Percentiles rank a stretch among this genome's conserved stretches.
These are phyloP conservation scores for Backusella tuberculispora DNA, from an alignment of 192 early-diverging fungal species.

Conservation along the genomic window DNA sequence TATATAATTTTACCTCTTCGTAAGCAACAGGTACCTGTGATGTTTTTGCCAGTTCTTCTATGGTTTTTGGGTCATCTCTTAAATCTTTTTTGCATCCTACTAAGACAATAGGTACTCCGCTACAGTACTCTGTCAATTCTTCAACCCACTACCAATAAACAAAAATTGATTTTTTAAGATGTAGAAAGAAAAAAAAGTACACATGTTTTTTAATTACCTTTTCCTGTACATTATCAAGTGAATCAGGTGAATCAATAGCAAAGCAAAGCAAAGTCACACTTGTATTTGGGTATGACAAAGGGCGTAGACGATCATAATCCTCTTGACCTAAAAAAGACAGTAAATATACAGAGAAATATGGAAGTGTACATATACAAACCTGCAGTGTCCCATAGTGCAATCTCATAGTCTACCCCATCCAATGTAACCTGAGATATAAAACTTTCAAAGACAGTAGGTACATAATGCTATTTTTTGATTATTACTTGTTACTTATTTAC, in stretches of 20 bases:
- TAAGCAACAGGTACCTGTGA: conserved; percentile 70
- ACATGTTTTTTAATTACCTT: conserved; percentile 40
- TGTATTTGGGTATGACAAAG: conserved; percentile 87
- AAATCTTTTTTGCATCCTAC: conserved; percentile 89
- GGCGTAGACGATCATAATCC: conserved; percentile 70
- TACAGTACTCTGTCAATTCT: conserved; percentile 81
- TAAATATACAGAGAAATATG: not conserved
- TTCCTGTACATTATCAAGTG: conserved; percentile 79
- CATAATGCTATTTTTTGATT: conserved; percentile 41
- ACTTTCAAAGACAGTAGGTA: conserved; percentile 77
- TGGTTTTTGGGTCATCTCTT: conserved; percentile 72
- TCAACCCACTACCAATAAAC: conserved; percentile 70
- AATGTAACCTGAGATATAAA: conserved; percentile 67
- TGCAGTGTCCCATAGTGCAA: conserved; percentile 78
- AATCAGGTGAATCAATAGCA: conserved; percentile 79
- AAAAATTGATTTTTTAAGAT: not conserved
- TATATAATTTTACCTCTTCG: conserved; percentile 58
- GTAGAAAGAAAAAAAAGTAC: not conserved
- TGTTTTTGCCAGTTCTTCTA: conserved; percentile 72
- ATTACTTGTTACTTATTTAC: not conserved
- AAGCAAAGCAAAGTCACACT: conserved; percentile 93
- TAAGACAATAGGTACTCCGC: conserved; percentile 78
- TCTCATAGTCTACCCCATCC: conserved; percentile 68
- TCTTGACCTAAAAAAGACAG: conserved; percentile 29
- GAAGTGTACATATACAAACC: conserved; percentile 39